Conservation (phyloP, 2,329 filamentous ascomycete species). For the Sporothrix brunneoviolacea region DNA sequence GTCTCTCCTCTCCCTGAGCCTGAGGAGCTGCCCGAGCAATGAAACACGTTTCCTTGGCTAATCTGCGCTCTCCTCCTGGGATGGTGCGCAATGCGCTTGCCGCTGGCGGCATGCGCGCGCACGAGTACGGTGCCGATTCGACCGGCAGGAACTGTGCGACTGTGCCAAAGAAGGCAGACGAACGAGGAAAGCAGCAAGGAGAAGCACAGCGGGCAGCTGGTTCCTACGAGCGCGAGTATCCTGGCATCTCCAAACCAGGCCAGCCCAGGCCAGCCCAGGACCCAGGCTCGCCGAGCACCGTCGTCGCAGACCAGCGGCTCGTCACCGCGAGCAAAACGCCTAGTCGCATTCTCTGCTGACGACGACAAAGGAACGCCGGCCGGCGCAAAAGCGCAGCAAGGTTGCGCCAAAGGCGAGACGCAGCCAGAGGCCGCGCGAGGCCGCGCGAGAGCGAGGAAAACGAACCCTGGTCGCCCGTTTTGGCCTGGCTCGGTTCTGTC, state of each 20-base stretch:
- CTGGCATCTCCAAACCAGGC: background rate
- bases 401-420: background rate
- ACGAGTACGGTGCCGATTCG: constrained; percentile 11
- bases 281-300: no score
- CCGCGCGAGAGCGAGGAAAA: background rate
- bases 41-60: constrained; percentile 9
- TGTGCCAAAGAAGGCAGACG: background rate
- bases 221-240: background rate
- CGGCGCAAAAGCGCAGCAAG: no score
- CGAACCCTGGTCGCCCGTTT: constrained; percentile 10
- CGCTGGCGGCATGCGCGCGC: constrained; percentile 9
- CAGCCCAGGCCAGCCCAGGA: no score
- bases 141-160: constrained; percentile 10
- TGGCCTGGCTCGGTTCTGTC: constrained; percentile 3
- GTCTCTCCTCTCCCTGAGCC: background rate
- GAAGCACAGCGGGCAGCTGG: background rate
- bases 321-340: background rate
- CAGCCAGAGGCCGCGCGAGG: background rate
- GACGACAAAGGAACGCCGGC: constrained; percentile 4
- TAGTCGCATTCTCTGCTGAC: constrained; percentile 6
- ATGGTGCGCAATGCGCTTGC: constrained; percentile 9
- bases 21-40: constrained; percentile 2
- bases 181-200: background rate
- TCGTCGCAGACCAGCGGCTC: no score
- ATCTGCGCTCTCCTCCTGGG: background rate